Conservation (phyloP, 257 asterid genomes). For the Rubia yunnanensis region DNA sequence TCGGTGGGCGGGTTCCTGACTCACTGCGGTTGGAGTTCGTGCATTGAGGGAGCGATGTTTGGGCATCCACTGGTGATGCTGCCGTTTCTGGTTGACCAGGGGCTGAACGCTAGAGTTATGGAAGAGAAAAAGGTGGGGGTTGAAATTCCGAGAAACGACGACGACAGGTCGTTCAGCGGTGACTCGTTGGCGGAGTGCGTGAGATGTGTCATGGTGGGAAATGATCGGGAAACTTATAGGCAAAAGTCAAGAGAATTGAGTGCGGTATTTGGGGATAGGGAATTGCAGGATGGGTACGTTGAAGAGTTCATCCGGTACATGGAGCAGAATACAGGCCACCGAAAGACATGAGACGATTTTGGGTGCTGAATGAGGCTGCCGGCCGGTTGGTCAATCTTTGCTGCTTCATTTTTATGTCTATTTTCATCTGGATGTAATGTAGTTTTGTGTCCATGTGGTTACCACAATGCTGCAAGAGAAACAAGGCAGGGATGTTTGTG, state of each 20-base stretch:
- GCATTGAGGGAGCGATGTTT: neutral
- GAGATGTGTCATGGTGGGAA: conserved; percentile 7
- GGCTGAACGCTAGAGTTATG: conserved; percentile 12
- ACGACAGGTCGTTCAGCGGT: conserved; percentile 8
- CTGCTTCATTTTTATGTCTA: too few relatives aligned
- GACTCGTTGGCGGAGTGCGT: conserved; percentile 15
- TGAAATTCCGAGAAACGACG: conserved; percentile 8
- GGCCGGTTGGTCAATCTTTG: too few relatives aligned
- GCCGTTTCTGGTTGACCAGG: conserved; percentile 9
- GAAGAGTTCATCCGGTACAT: conserved; percentile 10
- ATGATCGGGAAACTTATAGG: conserved; percentile 7
- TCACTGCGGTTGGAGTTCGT: conserved; percentile 20
- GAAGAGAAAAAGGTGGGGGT: conserved; percentile 8
- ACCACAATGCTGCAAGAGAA: too few relatives aligned
- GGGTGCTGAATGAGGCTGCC: too few relatives aligned
- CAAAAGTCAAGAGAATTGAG: conserved; percentile 14
- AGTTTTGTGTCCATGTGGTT: too few relatives aligned
- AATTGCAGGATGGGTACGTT: conserved; percentile 11
- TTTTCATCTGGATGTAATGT: too few relatives aligned
- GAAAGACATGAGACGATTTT: too few relatives aligned
- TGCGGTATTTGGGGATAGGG: conserved; percentile 11
- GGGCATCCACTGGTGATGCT: conserved; percentile 7
- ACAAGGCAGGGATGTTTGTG: too few relatives aligned
- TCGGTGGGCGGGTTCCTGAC: conserved; percentile 10
- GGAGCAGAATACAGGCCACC: neutral